phyloP scores from a whole-genome alignment of 2,329 filamentous ascomycete species.

The Pseudogymnoascus sp. region DNA sequence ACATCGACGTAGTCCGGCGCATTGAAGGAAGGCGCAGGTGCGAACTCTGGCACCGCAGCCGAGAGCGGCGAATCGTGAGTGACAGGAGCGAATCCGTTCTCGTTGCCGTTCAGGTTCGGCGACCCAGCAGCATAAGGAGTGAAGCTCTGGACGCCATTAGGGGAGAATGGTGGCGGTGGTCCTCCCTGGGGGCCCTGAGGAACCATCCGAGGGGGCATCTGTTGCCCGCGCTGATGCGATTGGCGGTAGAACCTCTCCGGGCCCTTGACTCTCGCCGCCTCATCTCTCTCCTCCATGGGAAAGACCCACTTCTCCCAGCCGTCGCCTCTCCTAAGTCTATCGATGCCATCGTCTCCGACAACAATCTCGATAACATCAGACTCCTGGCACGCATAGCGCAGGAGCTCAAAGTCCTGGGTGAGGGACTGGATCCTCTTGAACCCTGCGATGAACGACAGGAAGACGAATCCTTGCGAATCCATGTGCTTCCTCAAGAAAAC shows the following conservation, averaged over 20 bases:
- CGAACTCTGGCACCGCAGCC: conserved; percentile 54
- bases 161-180: conserved; percentile 23
- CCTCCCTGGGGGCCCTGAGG: conserved; percentile 20
- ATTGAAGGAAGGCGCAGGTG: conserved; percentile 21
- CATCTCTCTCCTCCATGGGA: conserved; percentile 60
- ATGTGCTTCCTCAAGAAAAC: conserved; percentile 80
- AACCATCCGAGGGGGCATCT: conserved; percentile 19
- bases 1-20: conserved; percentile 23
- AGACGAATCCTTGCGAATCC: conserved; percentile 91
- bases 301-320: conserved; percentile 78
- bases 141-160: conserved; percentile 24
- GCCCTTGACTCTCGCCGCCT: conserved; percentile 66
- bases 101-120: conserved; percentile 20
- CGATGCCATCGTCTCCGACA: conserved; percentile 64
- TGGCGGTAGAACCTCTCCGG: conserved; percentile 34
- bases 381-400: conserved; percentile 67
- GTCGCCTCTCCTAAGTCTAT: conserved; percentile 66
- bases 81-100: conserved; percentile 31
- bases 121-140: conserved; percentile 15
- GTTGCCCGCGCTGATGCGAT: conserved; percentile 15
- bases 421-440: conserved; percentile 78
- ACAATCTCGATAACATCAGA: conserved; percentile 68
- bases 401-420: conserved; percentile 61
- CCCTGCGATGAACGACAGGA: conserved; percentile 65
- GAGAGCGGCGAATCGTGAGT: conserved; percentile 45